These are phyloP conservation scores for Tolypocladium pustulatum DNA, from an alignment of 2,329 filamentous ascomycete species.

Conservation along the genomic window DNA sequence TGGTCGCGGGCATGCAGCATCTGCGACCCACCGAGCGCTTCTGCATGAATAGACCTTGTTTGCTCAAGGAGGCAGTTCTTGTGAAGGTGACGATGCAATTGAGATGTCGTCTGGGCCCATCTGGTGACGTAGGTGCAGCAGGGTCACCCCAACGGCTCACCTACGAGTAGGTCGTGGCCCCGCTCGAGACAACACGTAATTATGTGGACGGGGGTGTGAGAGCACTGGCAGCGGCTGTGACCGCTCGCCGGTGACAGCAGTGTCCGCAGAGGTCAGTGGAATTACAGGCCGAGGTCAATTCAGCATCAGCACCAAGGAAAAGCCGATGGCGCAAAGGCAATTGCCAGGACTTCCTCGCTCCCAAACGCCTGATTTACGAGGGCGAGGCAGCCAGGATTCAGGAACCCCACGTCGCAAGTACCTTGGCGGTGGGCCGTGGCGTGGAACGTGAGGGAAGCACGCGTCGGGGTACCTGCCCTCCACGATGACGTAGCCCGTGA, in stretches of 20 bases:
- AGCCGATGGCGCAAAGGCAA: not conserved
- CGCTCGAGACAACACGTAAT: not conserved
- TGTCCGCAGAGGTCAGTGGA: not conserved
- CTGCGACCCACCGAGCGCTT: not conserved
- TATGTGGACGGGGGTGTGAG: not conserved
- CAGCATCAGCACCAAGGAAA: not conserved
- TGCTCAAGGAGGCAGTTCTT: not conserved
- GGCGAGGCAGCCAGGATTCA: not conserved
- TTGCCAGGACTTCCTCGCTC: not conserved
- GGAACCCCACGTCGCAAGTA: not conserved
- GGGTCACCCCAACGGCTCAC: not conserved
- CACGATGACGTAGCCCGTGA: conserved; percentile 9
- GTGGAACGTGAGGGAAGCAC: not conserved
- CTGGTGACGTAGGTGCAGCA: not conserved
- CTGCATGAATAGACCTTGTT: not conserved
- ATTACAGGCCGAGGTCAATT: not conserved
- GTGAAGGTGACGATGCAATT: not conserved
- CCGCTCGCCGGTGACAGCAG: not conserved
- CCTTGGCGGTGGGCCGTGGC: not conserved
- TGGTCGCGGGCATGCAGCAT: not conserved
- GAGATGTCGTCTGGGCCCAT: not conserved
- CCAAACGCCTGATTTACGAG: not conserved
- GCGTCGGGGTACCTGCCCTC: not conserved
- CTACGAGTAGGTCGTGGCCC: not conserved
- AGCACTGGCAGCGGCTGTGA: not conserved